phyloP scores from a whole-genome alignment of 2,329 filamentous ascomycete genomes.

The Chaetomium olivaceum region DNA sequence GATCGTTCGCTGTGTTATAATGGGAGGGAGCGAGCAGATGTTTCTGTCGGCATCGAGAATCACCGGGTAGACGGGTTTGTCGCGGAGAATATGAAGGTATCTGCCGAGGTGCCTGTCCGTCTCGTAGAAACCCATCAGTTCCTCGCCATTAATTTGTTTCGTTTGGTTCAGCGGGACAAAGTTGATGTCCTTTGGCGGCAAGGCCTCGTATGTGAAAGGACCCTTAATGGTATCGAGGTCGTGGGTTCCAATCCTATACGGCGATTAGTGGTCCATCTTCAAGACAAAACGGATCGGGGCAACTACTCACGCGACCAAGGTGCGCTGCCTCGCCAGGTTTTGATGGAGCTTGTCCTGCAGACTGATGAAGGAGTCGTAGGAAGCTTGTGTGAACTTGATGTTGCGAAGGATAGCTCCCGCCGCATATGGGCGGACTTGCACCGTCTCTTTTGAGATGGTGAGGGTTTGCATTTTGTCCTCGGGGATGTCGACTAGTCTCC shows the following conservation, averaged over 20 bases:
- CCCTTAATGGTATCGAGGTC: slow-evolving; percentile 91
- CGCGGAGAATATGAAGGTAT: slow-evolving; percentile 91
- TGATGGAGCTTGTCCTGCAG: slow-evolving; percentile 98
- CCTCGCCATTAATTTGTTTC: slow-evolving; percentile 79
- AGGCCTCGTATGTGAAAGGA: slow-evolving; percentile 94
- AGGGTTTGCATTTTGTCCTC: slow-evolving; percentile 76
- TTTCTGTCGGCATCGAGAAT: slow-evolving; percentile 86
- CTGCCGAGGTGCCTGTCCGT: slow-evolving; percentile 88
- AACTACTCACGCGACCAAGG: slow-evolving; percentile 53
- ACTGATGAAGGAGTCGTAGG: slow-evolving; percentile 96
- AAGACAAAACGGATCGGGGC: neutral
- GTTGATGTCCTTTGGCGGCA: slow-evolving; percentile 86
- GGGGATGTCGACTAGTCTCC: slow-evolving; percentile 70
- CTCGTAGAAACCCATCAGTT: slow-evolving; percentile 95
- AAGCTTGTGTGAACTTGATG: slow-evolving; percentile 85
- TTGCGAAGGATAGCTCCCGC: slow-evolving; percentile 87
- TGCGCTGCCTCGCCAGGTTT: slow-evolving; percentile 89
- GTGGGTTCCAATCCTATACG: slow-evolving; percentile 76
- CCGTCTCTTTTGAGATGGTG: slow-evolving; percentile 73
- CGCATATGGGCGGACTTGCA: slow-evolving; percentile 80
- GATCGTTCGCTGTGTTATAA: slow-evolving; percentile 97
- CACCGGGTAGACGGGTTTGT: slow-evolving; percentile 91
- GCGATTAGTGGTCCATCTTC: slow-evolving; percentile 4
- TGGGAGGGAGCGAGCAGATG: slow-evolving; percentile 92
- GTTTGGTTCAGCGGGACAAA: slow-evolving; percentile 91